These are phyloP conservation scores for Pseudopithomyces chartarum DNA, from an alignment of 2,329 filamentous ascomycete genomes.

Conservation along the genomic window DNA sequence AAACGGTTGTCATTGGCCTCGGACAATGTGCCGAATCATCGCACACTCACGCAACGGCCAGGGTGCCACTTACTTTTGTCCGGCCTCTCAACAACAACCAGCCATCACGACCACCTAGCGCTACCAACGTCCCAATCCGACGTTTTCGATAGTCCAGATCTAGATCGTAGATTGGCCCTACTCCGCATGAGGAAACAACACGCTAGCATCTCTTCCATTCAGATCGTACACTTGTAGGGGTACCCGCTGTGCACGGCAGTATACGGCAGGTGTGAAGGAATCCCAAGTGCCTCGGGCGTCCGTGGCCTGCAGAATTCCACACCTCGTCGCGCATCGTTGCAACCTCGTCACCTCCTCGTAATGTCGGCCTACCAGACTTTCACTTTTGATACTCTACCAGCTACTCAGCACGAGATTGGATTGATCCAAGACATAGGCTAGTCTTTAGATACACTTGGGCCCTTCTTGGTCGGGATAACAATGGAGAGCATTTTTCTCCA, in stretches of 20 bases:
- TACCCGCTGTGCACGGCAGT: background rate
- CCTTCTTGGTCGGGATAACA: background rate
- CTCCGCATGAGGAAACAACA: background rate
- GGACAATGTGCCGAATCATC: background rate
- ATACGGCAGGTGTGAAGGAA: background rate
- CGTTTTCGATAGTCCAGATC: background rate
- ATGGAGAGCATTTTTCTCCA: background rate
- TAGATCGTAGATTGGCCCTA: background rate
- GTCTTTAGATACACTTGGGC: background rate
- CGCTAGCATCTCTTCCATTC: background rate
- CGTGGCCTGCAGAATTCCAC: background rate
- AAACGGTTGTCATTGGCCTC: background rate
- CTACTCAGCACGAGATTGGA: background rate
- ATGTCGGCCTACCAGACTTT: background rate
- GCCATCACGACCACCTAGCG: background rate
- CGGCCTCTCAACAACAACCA: background rate
- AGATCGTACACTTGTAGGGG: background rate
- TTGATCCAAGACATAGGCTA: background rate
- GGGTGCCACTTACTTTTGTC: background rate
- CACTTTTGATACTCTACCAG: background rate
- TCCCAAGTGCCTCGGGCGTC: background rate
- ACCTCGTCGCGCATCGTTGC: background rate
- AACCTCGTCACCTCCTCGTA: background rate
- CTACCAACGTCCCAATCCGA: too few relatives aligned
- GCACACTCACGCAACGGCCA: too few relatives aligned